Evolutionary conservation across 306 rosid species (phyloP).

Genomic region (Parietaria judaica): DNA sequence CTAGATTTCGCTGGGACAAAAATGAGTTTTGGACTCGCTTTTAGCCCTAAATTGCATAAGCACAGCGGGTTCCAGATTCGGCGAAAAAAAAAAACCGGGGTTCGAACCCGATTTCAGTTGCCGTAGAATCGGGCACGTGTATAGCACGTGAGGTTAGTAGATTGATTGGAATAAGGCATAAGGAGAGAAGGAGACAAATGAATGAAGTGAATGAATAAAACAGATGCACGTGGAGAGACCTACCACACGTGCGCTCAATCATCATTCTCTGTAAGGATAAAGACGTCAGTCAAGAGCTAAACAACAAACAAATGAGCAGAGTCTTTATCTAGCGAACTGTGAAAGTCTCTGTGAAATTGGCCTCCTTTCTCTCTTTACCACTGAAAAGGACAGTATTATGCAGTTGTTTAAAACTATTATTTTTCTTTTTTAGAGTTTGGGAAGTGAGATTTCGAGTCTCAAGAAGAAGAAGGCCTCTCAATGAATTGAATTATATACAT

Average conservation of each 20-base stretch:
- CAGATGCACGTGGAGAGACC: slow-evolving; percentile 86
- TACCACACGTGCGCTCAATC: slow-evolving; percentile 94
- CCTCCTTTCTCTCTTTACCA: background rate
- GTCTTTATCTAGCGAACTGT: slow-evolving; percentile 8
- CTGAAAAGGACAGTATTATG: slow-evolving; percentile 10
- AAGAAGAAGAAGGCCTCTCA: slow-evolving; percentile 18
- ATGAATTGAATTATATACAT: too few relatives aligned
- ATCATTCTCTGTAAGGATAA: slow-evolving; percentile 26
- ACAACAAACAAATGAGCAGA: slow-evolving; percentile 23
- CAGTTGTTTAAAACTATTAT: slow-evolving; percentile 1
- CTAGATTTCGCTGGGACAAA: too few relatives aligned
- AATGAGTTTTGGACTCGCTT: too few relatives aligned
- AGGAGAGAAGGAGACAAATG: slow-evolving; percentile 31
- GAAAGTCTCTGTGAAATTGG: background rate
- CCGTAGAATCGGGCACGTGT: too few relatives aligned
- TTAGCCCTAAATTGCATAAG: too few relatives aligned
- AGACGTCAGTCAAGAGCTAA: slow-evolving; percentile 36
- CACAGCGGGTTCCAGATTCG: too few relatives aligned
- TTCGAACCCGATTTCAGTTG: too few relatives aligned
- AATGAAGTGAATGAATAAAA: slow-evolving; percentile 48
- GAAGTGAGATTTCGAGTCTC: slow-evolving; percentile 36
- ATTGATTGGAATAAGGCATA: background rate
- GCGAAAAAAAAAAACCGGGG: too few relatives aligned
- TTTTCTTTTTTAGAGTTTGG: slow-evolving; percentile 22
- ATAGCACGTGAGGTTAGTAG: too few relatives aligned